phyloP scores from a whole-genome alignment of 2,329 filamentous ascomycete genomes.

The Pyrenochaeta sp. region DNA sequence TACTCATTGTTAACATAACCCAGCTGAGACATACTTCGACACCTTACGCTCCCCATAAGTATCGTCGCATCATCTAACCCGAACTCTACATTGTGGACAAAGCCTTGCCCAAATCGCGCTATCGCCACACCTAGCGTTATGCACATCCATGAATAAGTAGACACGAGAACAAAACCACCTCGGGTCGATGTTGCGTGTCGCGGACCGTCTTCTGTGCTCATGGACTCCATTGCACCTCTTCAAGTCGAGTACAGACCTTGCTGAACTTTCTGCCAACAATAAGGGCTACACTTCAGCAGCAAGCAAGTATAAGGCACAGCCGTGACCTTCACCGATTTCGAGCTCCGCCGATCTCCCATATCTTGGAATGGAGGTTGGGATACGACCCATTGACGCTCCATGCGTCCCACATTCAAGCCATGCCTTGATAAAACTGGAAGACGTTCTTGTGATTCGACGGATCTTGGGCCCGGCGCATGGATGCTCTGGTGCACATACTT shows the following conservation, averaged over 20 bases:
- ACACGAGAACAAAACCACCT: constrained; percentile 25
- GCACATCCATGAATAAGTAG: constrained; percentile 27
- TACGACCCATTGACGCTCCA: constrained; percentile 3
- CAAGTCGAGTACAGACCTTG: not conserved
- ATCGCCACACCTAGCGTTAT: constrained; percentile 19
- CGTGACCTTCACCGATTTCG: not conserved
- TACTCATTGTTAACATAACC: constrained; percentile 2
- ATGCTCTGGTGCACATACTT: not conserved
- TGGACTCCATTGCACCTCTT: constrained; percentile 1
- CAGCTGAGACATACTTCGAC: not conserved
- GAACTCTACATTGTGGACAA: constrained; percentile 22
- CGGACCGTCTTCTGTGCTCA: constrained; percentile 7
- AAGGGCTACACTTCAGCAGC: not conserved
- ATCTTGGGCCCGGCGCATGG: not conserved
- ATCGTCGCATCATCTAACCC: constrained; percentile 26
- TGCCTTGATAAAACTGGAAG: not conserved
- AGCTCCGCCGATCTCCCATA: not conserved
- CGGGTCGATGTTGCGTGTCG: constrained; percentile 15
- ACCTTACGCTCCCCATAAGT: constrained; percentile 22
- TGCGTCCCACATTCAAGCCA: constrained; percentile 1
- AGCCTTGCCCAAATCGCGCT: constrained; percentile 20
- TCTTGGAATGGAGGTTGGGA: constrained; percentile 4
- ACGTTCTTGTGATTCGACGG: constrained; percentile 2
- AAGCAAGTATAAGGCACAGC: not conserved
- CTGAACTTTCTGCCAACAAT: not conserved